Evolutionary conservation across 2,329 filamentous ascomycete genomes (phyloP), one percentile per base, ranked within the genome.

Genomic region (Colletotrichum tabaci): DNA sequence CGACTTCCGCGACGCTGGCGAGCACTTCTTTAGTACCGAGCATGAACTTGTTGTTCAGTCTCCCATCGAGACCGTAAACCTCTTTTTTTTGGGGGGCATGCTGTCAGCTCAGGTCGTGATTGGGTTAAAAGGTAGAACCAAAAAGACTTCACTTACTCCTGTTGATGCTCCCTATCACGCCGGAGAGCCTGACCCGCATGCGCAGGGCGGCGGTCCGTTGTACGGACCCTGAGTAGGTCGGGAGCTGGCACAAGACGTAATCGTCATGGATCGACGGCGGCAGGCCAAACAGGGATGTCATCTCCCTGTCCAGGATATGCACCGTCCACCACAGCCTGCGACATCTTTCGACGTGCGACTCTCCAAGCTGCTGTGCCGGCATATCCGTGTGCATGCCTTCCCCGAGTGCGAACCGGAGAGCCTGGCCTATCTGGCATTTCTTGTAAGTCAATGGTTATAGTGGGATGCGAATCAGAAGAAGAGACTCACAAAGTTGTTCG

Each of bases 301-400:
- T 87, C 73, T 88, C 83, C 2, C 87, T 82, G 64, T 89, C 87
- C 1, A 89, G 77, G 1, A 88, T 80, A 50, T 87, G 88, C 0
- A 87, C 80, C 0, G 87, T 88, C 86, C 87, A 89, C 86, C 86
- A 89, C 12, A 87, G 80, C 44, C 82, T 83, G 1, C 86, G 84
- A 62, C 83, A 85, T 61, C 87, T 77, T 70, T 88, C 82, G 0
- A 86, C 83, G 1, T 81, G 74, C 0, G 75, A 71, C 1, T 83
- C 81, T 0, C 83, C 83, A 0, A 87, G 73, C 26, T 84, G 79
- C 2, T 81, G 77, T 0, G 79, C 78, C 0, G 82, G 83, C 85
- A 88, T 87, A 38, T 87, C 81, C 0, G 85, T 87, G 67, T 89
- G 86, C 83, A 88, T 85, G 1, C 87, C 87, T 61, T 87, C 80